Conservation (phyloP, 2,329 filamentous ascomycete genomes). For the Paraconiothyrium brasiliense region DNA sequence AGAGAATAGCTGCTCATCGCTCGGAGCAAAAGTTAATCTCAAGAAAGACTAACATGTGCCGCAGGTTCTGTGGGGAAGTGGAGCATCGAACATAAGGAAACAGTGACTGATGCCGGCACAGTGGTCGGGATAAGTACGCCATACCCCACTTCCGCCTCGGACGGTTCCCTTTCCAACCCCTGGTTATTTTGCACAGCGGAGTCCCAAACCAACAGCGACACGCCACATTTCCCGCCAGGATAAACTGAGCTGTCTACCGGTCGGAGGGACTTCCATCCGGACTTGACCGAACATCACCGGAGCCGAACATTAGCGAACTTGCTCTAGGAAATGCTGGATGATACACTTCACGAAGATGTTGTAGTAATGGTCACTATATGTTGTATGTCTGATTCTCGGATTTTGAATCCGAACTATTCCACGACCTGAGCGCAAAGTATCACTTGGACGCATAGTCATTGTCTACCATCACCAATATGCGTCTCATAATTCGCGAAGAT, state of each 20-base stretch:
- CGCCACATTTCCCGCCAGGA: too few relatives aligned
- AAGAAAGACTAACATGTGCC: neutral
- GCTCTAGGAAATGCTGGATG: neutral
- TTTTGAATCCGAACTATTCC: neutral
- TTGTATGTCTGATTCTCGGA: neutral
- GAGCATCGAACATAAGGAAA: neutral
- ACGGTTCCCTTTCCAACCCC: too few relatives aligned
- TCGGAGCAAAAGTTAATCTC: too few relatives aligned
- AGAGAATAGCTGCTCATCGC: too few relatives aligned
- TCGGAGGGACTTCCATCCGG: neutral
- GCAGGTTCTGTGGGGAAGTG: conserved; percentile 9
- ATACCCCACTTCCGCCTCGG: too few relatives aligned
- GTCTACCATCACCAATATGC: conserved; percentile 63
- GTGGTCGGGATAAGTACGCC: neutral
- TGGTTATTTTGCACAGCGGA: too few relatives aligned
- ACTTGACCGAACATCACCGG: conserved; percentile 9
- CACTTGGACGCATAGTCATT: conserved; percentile 31
- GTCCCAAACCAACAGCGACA: too few relatives aligned
- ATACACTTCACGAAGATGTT: neutral
- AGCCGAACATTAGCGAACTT: conserved; percentile 6
- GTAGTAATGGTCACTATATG: neutral
- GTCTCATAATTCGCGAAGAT: conserved; percentile 83
- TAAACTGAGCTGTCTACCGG: neutral
- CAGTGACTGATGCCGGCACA: neutral
- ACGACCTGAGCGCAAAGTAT: neutral